phyloP scores from a whole-genome alignment of 352 stramenopile genomes.

The Thraustotheca clavata region DNA sequence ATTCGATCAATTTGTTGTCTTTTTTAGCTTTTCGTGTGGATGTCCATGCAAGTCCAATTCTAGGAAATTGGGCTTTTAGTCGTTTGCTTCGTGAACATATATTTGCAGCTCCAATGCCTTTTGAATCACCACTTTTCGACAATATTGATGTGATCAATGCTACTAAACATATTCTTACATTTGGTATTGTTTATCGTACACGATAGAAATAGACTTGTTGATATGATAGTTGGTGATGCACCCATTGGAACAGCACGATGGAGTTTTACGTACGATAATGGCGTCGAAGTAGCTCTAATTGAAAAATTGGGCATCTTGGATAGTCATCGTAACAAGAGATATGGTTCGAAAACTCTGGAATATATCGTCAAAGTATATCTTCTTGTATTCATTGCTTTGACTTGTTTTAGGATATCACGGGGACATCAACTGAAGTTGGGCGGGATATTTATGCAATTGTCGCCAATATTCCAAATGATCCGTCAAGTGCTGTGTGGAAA shows the following conservation, averaged over 20 bases:
- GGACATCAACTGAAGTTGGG: slow-evolving; percentile 28
- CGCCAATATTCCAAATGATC: slow-evolving; percentile 34
- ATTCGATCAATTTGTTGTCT: slow-evolving; percentile 15
- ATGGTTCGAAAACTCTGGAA: slow-evolving; percentile 41
- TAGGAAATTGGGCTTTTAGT: slow-evolving; percentile 17
- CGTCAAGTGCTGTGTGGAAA: slow-evolving; percentile 31
- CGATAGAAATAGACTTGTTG: slow-evolving; percentile 6
- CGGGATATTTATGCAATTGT: slow-evolving; percentile 30
- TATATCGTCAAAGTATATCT: slow-evolving; percentile 37
- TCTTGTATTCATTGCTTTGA: neutral
- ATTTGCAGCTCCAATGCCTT: slow-evolving; percentile 31
- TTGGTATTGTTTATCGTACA: slow-evolving; percentile 30
- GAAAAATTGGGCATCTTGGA: slow-evolving; percentile 51
- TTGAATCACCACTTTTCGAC: slow-evolving; percentile 46
- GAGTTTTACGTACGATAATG: slow-evolving; percentile 33
- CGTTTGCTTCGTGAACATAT: slow-evolving; percentile 15
- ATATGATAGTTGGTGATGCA: slow-evolving; percentile 47
- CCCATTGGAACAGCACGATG: slow-evolving; percentile 52
- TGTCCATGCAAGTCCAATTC: slow-evolving; percentile 1
- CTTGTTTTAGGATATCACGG: slow-evolving; percentile 40
- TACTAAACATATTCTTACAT: slow-evolving; percentile 42
- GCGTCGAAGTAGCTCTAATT: slow-evolving; percentile 37
- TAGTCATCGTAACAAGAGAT: slow-evolving; percentile 40
- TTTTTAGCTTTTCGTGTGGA: slow-evolving; percentile 19
- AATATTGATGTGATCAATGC: slow-evolving; percentile 30